Percentiles rank a stretch among this genome's conserved stretches.
Conservation (phyloP, 176 grass and related monocot species). For the Zoysia japonica region DNA sequence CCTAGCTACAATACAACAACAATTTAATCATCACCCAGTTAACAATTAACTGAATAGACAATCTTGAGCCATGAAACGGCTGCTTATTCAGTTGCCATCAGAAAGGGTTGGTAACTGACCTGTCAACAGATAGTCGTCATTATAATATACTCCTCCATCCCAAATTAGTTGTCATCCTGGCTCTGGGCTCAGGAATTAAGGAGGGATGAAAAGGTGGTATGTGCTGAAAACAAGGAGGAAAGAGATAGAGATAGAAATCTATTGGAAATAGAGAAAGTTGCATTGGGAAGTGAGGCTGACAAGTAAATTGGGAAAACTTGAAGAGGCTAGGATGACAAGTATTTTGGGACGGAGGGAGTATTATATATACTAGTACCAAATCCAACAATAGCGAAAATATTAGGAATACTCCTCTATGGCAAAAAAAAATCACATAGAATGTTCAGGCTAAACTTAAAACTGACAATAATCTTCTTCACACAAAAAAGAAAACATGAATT, state of each 20-base stretch:
- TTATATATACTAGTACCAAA: not conserved
- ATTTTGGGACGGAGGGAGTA: too few species aligned
- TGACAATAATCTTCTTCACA: constrained; percentile 14
- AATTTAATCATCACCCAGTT: not conserved
- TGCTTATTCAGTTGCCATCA: constrained; percentile 21
- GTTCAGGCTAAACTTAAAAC: constrained; percentile 15
- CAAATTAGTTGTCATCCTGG: too few species aligned
- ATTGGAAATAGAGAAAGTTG: too few species aligned
- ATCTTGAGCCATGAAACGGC: constrained; percentile 15
- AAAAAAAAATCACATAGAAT: constrained; percentile 6
- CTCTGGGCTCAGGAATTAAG: too few species aligned
- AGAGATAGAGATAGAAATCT: too few species aligned
- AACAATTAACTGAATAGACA: constrained; percentile 4
- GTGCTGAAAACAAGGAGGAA: too few species aligned
- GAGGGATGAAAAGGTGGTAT: too few species aligned
- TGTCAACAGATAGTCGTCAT: too few species aligned
- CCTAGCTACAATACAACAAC: constrained; percentile 5
- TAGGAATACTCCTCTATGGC: constrained; percentile 6
- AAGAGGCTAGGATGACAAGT: too few species aligned
- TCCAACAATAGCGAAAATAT: constrained; percentile 3
- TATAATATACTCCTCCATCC: too few species aligned
- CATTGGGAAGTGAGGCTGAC: too few species aligned
- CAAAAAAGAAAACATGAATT: constrained; percentile 5
- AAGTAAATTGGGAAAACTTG: too few species aligned
- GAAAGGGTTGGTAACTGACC: not conserved